These are phyloP conservation scores for Ogataea minuta DNA, from an alignment of 805 yeast species.

Conservation along the genomic window DNA sequence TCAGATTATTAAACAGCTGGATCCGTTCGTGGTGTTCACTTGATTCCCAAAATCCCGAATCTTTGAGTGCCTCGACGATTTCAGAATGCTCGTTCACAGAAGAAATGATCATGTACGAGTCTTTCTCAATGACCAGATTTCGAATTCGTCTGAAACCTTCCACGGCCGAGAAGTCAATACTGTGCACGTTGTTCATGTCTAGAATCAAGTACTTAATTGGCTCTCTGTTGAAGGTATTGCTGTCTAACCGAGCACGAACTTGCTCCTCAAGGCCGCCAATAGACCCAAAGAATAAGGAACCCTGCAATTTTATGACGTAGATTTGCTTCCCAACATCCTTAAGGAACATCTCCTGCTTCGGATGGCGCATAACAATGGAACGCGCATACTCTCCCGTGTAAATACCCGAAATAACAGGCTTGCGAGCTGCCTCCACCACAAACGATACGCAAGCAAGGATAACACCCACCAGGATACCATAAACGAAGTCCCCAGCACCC, in stretches of 20 bases:
- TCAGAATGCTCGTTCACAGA: conserved; percentile 69
- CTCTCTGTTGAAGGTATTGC: conserved; percentile 43
- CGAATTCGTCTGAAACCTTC: conserved; percentile 90
- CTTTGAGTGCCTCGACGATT: conserved; percentile 68
- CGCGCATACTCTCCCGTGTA: conserved; percentile 87
- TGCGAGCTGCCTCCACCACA: conserved; percentile 85
- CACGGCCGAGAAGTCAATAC: conserved; percentile 92
- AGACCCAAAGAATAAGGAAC: conserved; percentile 91
- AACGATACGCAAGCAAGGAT: conserved; percentile 91
- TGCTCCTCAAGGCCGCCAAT: conserved; percentile 85
- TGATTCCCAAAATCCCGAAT: conserved; percentile 75
- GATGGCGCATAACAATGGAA: conserved; percentile 89
- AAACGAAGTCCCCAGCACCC: conserved; percentile 95
- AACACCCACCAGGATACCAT: conserved; percentile 88
- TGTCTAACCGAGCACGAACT: conserved; percentile 64
- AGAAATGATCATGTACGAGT: conserved; percentile 71
- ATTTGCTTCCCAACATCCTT: conserved; percentile 87
- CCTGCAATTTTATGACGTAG: conserved; percentile 80
- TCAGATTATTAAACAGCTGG: conserved; percentile 73
- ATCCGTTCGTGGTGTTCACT: conserved; percentile 44
- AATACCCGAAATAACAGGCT: conserved; percentile 76
- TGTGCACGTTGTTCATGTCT: conserved; percentile 78
- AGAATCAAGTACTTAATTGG: conserved; percentile 79
- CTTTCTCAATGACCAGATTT: conserved; percentile 67
- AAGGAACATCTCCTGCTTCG: conserved; percentile 81